Evolutionary conservation across 139 green algal species (phyloP), one percentile per base, ranked within the genome.

Genomic region (Tetradesmus obliquus): DNA sequence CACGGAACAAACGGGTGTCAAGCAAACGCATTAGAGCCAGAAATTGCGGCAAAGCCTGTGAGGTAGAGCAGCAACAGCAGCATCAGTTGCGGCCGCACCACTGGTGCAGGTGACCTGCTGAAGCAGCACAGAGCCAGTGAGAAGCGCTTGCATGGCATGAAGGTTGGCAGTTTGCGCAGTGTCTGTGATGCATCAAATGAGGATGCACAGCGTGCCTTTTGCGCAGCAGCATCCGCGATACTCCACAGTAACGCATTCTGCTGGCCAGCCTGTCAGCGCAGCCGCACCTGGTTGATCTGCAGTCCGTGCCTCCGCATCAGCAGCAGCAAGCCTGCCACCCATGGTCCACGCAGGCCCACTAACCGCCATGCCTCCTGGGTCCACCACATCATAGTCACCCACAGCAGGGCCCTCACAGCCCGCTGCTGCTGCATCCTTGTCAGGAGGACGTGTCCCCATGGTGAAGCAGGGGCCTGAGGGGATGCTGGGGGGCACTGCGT

Each of bases 381-480:
- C 57, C 55, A 54, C 83, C 22, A 79, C 83, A 24, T 88, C 57
- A 57, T 88, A 88, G 3, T 79, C 57, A 24, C 83, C 57, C 1
- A 24, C 57, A 13, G 22, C 83, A 79, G 83, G n/a, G 20, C 83
- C 82, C 60, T 71, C 55, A 55, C 3, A 51, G 4, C n/a, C 74
- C 0, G 74, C 74, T 54, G n/a, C 72, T 62, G 81, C 19, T 17
- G 81, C 5, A 7, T n/a, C 20, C 9, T 79, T 19, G 32, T 60
- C 20, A 10, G 58, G 2, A 24, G 22, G 71, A 1, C n/a, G 74
- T 0, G 74, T 20, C 12, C 57, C 84, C 84, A 88, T 88, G 15
- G 54, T 88, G 57, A 76, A 88, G n/a, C 57, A 76, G 57, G 84
- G 84, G n/a, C 84, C 84, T 79, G 71, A 60, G 2, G 84, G 84